Evolutionary conservation across 2,329 filamentous ascomycete genomes (phyloP).

Genomic region (Exserohilum turcica): DNA sequence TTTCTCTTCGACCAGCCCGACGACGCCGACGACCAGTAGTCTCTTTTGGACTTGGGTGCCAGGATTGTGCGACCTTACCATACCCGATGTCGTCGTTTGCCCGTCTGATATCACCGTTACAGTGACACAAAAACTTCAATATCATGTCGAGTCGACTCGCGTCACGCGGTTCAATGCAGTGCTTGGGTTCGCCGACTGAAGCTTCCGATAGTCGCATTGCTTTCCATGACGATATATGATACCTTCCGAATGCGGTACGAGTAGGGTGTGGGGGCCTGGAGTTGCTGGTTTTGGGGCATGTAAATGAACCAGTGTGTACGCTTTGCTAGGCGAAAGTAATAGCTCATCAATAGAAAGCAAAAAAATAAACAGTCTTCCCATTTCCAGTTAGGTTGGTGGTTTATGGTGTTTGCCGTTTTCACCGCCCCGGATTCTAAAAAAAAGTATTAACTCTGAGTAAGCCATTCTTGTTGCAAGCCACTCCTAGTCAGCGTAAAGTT

Average conservation of each 20-base stretch:
- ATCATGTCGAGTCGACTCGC: conserved; percentile 17
- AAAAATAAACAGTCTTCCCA: conserved; percentile 2
- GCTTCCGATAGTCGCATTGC: conserved; percentile 5
- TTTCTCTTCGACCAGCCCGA: conserved; percentile 98
- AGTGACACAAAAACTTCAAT: conserved; percentile 23
- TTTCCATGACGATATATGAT: conserved; percentile 20
- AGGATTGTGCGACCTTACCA: conserved; percentile 30
- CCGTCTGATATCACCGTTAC: conserved; percentile 31
- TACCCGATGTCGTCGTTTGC: conserved; percentile 23
- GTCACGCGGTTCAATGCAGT: conserved; percentile 13
- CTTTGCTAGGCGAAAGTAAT: conserved; percentile 5
- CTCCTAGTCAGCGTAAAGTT: too few species aligned
- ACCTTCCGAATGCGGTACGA: conserved; percentile 17
- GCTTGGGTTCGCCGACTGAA: conserved; percentile 12
- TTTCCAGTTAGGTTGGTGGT: too few species aligned
- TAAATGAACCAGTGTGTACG: conserved; percentile 10
- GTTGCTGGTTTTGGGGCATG: conserved; percentile 9
- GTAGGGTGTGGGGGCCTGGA: conserved; percentile 6
- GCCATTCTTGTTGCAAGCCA: too few species aligned
- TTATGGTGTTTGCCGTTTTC: too few species aligned
- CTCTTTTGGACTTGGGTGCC: conserved; percentile 17
- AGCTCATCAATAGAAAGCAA: conserved; percentile 15
- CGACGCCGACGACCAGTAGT: conserved; percentile 67
- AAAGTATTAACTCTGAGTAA: too few species aligned
- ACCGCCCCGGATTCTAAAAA: too few species aligned